These are phyloP conservation scores for Tilletia caries DNA, from an alignment of 1,284 basidiomycete species.

Conservation along the genomic window DNA sequence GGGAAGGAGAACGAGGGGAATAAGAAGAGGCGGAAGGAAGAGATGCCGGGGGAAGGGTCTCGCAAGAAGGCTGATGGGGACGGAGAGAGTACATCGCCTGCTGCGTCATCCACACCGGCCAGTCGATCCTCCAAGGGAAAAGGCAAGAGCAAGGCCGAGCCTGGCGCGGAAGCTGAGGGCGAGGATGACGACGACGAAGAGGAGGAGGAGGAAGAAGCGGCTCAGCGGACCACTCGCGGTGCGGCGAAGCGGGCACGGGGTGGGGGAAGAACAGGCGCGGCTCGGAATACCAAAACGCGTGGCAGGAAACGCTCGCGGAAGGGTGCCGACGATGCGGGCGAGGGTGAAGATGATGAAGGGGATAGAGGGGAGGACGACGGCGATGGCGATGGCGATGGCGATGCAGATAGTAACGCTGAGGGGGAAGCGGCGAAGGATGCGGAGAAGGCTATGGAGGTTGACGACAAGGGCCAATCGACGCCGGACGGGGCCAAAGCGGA, in stretches of 20 bases:
- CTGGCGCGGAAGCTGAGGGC: conserved; percentile 18
- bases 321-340: conserved; percentile 13
- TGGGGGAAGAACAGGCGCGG: not conserved
- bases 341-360: not conserved
- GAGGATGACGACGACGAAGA: conserved; percentile 28
- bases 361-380: not conserved
- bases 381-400: not conserved
- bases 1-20: no score
- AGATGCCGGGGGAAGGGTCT: not conserved
- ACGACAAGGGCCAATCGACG: conserved; percentile 14
- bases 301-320: conserved; percentile 40
- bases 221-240: not conserved
- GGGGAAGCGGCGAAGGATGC: not conserved
- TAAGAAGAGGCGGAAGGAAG: no score
- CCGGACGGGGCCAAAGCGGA: conserved; percentile 8
- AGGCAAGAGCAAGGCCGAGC: not conserved
- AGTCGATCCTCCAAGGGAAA: not conserved
- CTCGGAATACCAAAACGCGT: not conserved
- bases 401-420: not conserved
- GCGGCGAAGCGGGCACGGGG: not conserved
- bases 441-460: conserved; percentile 11
- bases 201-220: conserved; percentile 14
- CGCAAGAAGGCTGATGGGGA: not conserved
- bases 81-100: not conserved
- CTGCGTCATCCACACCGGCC: not conserved